Conservation (phyloP, 495 filamentous ascomycete genomes). For the Astrothelium subdiscretum region DNA sequence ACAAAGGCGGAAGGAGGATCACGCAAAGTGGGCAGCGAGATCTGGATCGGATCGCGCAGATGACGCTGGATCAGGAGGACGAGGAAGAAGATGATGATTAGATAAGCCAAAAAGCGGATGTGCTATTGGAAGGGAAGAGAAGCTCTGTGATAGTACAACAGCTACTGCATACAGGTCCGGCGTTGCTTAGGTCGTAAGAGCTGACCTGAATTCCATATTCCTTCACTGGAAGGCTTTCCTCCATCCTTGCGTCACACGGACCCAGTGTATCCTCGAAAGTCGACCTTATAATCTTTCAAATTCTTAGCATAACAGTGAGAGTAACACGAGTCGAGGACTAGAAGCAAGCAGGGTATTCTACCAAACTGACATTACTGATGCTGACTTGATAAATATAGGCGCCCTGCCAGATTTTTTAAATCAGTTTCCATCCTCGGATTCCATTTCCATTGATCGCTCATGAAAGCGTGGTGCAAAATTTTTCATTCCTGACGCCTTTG, state of each 20-base stretch:
- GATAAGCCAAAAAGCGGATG: constrained; percentile 4
- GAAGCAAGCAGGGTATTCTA: no score
- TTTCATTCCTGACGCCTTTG: no score
- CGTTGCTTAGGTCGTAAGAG: neutral
- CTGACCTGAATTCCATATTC: neutral
- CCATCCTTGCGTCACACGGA: neutral
- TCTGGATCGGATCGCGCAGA: constrained; percentile 87
- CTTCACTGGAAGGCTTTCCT: neutral
- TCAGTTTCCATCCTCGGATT: no score
- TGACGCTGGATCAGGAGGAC: constrained; percentile 57
- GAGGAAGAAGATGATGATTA: constrained; percentile 51
- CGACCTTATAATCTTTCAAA: neutral
- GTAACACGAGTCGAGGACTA: no score
- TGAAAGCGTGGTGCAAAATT: no score
- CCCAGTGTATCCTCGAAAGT: neutral
- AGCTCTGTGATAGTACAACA: neutral
- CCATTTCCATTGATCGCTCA: no score
- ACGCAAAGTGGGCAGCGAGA: constrained; percentile 95
- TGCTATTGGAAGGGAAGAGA: neutral
- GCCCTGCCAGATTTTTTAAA: no score
- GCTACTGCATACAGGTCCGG: neutral
- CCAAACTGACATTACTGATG: neutral
- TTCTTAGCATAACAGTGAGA: no score
- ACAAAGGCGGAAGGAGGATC: constrained; percentile 93
- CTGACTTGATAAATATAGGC: no score